These are phyloP conservation scores for Cucurbita moschata DNA, from an alignment of 306 rosid species.

Conservation along the genomic window DNA sequence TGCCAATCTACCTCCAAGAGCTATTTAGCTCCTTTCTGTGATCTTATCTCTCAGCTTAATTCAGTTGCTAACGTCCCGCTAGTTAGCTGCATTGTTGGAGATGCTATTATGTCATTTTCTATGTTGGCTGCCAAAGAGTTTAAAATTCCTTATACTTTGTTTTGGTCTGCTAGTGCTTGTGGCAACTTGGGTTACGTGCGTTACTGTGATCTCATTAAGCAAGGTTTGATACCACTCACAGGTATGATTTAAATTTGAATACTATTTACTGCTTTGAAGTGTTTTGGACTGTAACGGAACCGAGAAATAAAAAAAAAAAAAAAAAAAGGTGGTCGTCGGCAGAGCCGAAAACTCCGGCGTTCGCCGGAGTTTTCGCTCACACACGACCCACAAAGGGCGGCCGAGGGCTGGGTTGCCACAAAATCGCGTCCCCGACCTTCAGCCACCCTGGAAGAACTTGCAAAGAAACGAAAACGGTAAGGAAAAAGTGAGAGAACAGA, in stretches of 20 bases:
- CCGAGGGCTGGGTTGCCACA: no score
- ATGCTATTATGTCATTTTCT: conserved; percentile 24
- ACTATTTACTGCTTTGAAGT: no score
- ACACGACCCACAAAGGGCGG: no score
- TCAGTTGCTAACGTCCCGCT: conserved; percentile 12
- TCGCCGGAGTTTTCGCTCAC: no score
- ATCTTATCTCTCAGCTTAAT: conserved; percentile 23
- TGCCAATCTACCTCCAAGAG: conserved; percentile 17
- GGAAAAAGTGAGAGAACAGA: no score
- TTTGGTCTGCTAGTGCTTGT: conserved; percentile 49
- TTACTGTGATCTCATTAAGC: conserved; percentile 4
- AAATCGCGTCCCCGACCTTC: no score
- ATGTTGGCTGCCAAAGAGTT: conserved; percentile 29
- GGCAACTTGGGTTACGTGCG: conserved; percentile 29
- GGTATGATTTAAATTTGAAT: conserved; percentile 12
- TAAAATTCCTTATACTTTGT: conserved; percentile 25
- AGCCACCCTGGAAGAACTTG: no score
- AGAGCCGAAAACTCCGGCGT: no score
- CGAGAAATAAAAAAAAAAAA: no score
- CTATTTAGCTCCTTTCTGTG: conserved; percentile 26
- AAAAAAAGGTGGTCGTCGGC: no score
- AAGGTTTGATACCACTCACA: conserved; percentile 36
- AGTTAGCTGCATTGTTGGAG: conserved; percentile 30
- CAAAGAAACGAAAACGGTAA: no score
- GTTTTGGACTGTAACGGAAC: no score